A percentile compares a stretch with the other conserved stretches of the same genome.
These are phyloP conservation scores for Rickenella mellea DNA, from an alignment of 768 basidiomycete species.

Conservation along the genomic window DNA sequence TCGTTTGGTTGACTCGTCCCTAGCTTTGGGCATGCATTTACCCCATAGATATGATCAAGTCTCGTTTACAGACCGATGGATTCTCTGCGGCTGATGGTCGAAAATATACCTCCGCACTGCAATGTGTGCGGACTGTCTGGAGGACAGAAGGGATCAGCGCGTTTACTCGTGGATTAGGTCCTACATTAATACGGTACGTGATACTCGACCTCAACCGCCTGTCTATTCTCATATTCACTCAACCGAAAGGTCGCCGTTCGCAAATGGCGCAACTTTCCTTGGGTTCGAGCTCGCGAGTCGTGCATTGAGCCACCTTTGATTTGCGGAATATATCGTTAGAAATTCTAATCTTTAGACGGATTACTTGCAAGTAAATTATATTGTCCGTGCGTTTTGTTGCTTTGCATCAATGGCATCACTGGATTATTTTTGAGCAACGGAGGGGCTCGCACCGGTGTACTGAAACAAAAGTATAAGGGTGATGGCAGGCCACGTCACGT, in stretches of 20 bases:
- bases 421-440: too few species aligned
- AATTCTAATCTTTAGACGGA: too few species aligned
- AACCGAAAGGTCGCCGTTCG: constrained; percentile 66
- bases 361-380: too few species aligned
- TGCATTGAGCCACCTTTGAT: constrained; percentile 2
- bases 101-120: constrained; percentile 74
- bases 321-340: too few species aligned
- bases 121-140: constrained; percentile 81
- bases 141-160: constrained; percentile 73
- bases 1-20: constrained; percentile 7
- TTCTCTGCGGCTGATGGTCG: constrained; percentile 66
- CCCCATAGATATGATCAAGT: constrained; percentile 95
- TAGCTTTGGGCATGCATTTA: constrained; percentile 90
- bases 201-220: constrained; percentile 4
- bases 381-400: too few species aligned
- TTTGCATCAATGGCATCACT: too few species aligned
- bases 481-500: too few species aligned
- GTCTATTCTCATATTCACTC: background rate
- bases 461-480: too few species aligned
- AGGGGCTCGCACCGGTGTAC: too few species aligned
- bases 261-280: constrained; percentile 94
- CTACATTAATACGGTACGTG: constrained; percentile 81
- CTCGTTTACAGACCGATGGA: constrained; percentile 91
- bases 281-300: constrained; percentile 92
- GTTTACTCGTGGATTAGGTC: constrained; percentile 85